Evolutionary conservation across 805 yeast genomes (phyloP).

Genomic region (Starmerella floricola): DNA sequence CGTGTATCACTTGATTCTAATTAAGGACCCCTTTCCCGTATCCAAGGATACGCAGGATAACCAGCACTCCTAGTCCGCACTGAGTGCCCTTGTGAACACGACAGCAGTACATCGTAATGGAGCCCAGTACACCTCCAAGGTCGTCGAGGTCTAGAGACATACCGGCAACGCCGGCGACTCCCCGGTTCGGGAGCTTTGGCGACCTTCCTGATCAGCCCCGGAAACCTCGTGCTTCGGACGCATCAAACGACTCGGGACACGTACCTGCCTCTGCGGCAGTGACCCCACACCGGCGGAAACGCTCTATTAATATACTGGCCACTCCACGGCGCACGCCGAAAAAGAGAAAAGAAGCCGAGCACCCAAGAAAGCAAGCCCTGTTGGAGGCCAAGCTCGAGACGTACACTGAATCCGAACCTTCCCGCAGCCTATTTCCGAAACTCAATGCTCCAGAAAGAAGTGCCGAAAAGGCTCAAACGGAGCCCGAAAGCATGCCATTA

Average conservation of each 20-base stretch:
- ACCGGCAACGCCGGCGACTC: slow-evolving; percentile 23
- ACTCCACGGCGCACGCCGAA: slow-evolving; percentile 19
- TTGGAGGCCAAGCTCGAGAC: too few relatives aligned
- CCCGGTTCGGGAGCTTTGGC: slow-evolving; percentile 22
- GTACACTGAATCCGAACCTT: too few relatives aligned
- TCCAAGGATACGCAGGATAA: slow-evolving; percentile 1
- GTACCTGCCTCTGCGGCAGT: background rate
- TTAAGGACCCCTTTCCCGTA: background rate
- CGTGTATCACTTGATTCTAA: background rate
- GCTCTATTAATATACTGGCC: slow-evolving; percentile 3
- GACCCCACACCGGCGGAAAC: slow-evolving; percentile 7
- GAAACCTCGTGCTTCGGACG: background rate
- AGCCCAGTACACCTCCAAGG: slow-evolving; percentile 24
- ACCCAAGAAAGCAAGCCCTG: too few relatives aligned
- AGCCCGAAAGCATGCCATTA: background rate
- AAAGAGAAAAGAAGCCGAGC: background rate
- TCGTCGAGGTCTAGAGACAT: slow-evolving; percentile 12
- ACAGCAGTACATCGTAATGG: slow-evolving; percentile 4
- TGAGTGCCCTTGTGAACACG: background rate
- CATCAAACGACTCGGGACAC: background rate
- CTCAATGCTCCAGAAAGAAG: background rate
- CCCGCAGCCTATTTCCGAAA: background rate
- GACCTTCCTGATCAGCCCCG: slow-evolving; percentile 18
- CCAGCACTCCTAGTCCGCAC: slow-evolving; percentile 4
- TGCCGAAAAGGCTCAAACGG: background rate